Evolutionary conservation across 129 eudicot species (phyloP).

Genomic region (Centrapalus pauciflorus): DNA sequence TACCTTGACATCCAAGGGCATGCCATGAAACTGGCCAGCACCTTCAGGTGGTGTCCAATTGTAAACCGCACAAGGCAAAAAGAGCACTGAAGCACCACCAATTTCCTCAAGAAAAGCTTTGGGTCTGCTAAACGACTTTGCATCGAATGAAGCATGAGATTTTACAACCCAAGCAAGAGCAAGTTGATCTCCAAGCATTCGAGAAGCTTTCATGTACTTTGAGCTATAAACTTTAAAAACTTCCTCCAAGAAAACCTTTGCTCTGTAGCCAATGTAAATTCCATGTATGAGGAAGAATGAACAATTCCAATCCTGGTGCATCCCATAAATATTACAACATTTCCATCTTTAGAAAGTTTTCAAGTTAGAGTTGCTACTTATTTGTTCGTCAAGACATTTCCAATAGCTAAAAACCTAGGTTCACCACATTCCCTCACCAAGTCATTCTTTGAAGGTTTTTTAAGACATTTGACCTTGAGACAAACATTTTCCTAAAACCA

Average conservation of each 20-base stretch:
- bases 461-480: background rate
- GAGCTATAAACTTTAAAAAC: slow-evolving; percentile 61
- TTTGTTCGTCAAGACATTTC: background rate
- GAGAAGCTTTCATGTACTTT: slow-evolving; percentile 71
- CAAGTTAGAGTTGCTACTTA: background rate
- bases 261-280: slow-evolving; percentile 41
- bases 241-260: slow-evolving; percentile 63
- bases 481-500: background rate
- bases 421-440: background rate
- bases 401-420: background rate
- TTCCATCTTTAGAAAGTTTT: slow-evolving; percentile 3
- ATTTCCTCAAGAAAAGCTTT: slow-evolving; percentile 52
- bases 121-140: slow-evolving; percentile 43
- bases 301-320: too few species aligned
- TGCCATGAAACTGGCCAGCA: slow-evolving; percentile 97
- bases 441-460: background rate
- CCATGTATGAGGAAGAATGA: too few species aligned
- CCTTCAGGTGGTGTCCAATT: slow-evolving; percentile 99
- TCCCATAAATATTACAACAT: too few species aligned
- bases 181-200: slow-evolving; percentile 97
- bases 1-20: slow-evolving; percentile 97
- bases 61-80: slow-evolving; percentile 72
- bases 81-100: slow-evolving; percentile 50
- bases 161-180: slow-evolving; percentile 79
- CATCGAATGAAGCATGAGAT: slow-evolving; percentile 59